These are phyloP conservation scores for Hypsizygus marmoreus DNA, from an alignment of 768 basidiomycete genomes.

Conservation along the genomic window DNA sequence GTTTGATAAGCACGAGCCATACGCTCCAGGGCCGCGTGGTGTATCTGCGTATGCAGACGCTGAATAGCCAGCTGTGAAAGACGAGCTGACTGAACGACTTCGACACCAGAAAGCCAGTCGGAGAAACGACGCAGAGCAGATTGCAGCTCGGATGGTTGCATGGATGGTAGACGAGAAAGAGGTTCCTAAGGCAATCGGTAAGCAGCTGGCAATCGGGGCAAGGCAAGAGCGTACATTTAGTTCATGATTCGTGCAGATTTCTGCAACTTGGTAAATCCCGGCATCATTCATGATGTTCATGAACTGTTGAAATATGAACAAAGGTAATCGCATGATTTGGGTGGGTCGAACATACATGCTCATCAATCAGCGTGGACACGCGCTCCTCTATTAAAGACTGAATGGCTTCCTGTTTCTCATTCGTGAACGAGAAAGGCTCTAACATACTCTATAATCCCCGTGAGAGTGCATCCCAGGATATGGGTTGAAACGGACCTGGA, in stretches of 20 bases:
- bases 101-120: conserved; percentile 79
- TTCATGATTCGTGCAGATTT: conserved; percentile 41
- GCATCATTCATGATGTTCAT: conserved; percentile 54
- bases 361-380: conserved; percentile 66
- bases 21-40: conserved; percentile 70
- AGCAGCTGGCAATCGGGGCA: neutral
- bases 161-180: conserved; percentile 71
- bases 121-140: conserved; percentile 72
- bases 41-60: conserved; percentile 65
- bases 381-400: conserved; percentile 61
- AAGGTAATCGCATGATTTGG: neutral
- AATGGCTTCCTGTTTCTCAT: conserved; percentile 57
- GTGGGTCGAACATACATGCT: conserved; percentile 66
- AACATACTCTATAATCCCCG: conserved; percentile 53
- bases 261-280: conserved; percentile 49
- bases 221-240: conserved; percentile 36
- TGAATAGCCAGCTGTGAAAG: conserved; percentile 74
- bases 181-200: conserved; percentile 46
- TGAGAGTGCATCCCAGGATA: neutral
- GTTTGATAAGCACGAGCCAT: conserved; percentile 70
- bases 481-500: conserved; percentile 56
- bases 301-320: conserved; percentile 35
- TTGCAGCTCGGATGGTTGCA: conserved; percentile 65
- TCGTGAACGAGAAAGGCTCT: conserved; percentile 69
- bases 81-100: conserved; percentile 79